Evolutionary conservation across 805 yeast species (phyloP).

Genomic region (Kuraishia borneana): DNA sequence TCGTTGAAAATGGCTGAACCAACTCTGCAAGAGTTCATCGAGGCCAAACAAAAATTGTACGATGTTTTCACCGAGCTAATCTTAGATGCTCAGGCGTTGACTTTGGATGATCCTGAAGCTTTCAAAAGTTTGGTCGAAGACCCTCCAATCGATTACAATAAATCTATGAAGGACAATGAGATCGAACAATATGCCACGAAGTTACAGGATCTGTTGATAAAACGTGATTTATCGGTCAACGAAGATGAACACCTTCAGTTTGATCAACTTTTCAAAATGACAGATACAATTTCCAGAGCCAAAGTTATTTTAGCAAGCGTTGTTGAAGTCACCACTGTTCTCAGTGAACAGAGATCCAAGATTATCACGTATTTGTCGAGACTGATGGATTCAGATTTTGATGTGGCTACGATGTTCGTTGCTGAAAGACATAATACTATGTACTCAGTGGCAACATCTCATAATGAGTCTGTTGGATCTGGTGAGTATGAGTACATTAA

Average conservation of each 20-base stretch:
- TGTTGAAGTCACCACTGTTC: constrained; percentile 34
- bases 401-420: constrained; percentile 40
- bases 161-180: constrained; percentile 24
- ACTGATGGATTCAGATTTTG: constrained; percentile 65
- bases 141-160: constrained; percentile 29
- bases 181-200: constrained; percentile 39
- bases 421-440: constrained; percentile 29
- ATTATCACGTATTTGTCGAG: constrained; percentile 65
- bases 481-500: background rate
- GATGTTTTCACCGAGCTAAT: constrained; percentile 45
- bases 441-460: constrained; percentile 3
- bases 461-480: background rate
- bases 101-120: constrained; percentile 66
- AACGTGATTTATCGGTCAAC: background rate
- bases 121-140: constrained; percentile 56
- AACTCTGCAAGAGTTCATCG: constrained; percentile 57
- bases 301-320: constrained; percentile 19
- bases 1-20: constrained; percentile 26
- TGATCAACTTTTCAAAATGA: constrained; percentile 19
- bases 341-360: constrained; percentile 62
- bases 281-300: constrained; percentile 22
- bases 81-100: constrained; percentile 58
- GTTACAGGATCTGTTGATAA: constrained; percentile 32
- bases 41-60: constrained; percentile 63
- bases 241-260: constrained; percentile 2